A percentile compares a stretch with the other conserved stretches of the same genome.
Conservation (phyloP, 139 green algal species). For the Micromonas pusilla region DNA sequence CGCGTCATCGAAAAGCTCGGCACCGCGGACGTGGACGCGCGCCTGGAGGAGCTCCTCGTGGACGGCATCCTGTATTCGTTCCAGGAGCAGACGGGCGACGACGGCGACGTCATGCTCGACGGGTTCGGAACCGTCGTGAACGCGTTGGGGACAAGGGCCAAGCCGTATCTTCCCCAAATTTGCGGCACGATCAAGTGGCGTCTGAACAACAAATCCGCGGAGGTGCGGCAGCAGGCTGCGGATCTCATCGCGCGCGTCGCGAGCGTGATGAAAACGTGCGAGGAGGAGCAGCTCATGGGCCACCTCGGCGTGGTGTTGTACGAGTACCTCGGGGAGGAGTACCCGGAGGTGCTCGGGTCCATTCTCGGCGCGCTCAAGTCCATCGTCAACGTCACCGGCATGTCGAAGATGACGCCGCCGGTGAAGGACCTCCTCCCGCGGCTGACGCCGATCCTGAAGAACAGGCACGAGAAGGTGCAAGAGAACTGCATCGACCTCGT, state of each 20-base stretch:
- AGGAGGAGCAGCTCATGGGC: conserved; percentile 92
- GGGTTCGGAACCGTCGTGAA: conserved; percentile 95
- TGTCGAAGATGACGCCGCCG: conserved; percentile 96
- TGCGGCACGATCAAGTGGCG: conserved; percentile 99
- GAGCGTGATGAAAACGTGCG: conserved; percentile 86
- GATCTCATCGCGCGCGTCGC: conserved; percentile 93
- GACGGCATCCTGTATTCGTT: conserved; percentile 98
- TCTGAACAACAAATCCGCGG: conserved; percentile 96
- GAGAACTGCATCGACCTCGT: conserved; percentile 98
- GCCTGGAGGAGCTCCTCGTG: conserved; percentile 94
- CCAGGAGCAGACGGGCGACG: conserved; percentile 82
- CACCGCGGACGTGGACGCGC: conserved; percentile 82
- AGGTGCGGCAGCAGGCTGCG: conserved; percentile 92
- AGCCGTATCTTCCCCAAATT: conserved; percentile 97
- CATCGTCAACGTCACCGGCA: conserved; percentile 96
- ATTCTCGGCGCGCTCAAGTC: conserved; percentile 92
- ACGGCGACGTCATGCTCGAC: conserved; percentile 83
- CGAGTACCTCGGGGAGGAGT: conserved; percentile 96
- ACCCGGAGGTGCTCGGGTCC: conserved; percentile 92
- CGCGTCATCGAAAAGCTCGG: conserved; percentile 81
- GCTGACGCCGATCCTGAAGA: conserved; percentile 97
- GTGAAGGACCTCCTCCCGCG: conserved; percentile 98
- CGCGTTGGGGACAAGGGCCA: conserved; percentile 78
- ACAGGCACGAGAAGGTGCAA: conserved; percentile 83
- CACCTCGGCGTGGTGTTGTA: conserved; percentile 96